phyloP scores from a whole-genome alignment of 108 stramenopile genomes.

The Skeletonema menzelii region DNA sequence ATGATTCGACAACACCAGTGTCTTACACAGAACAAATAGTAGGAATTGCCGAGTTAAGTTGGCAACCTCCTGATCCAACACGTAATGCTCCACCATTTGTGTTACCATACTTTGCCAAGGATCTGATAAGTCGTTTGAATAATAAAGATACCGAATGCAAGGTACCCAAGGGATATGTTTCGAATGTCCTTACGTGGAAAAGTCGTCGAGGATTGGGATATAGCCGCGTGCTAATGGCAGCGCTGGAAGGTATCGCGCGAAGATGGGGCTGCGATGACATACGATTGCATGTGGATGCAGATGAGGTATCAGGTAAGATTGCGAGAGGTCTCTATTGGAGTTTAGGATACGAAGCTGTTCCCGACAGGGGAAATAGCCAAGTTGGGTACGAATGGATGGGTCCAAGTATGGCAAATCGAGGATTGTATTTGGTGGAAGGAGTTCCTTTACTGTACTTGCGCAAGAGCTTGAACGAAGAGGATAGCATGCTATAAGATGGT shows the following conservation, averaged over 20 bases:
- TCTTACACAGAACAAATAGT: constrained; percentile 47
- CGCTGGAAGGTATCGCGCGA: constrained; percentile 64
- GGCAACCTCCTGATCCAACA: constrained; percentile 63
- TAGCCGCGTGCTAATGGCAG: constrained; percentile 60
- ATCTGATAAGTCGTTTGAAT: constrained; percentile 24
- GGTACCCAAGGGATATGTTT: constrained; percentile 51
- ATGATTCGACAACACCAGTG: background rate
- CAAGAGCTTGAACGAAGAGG: constrained; percentile 18
- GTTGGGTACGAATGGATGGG: constrained; percentile 51
- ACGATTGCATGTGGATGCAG: constrained; percentile 70
- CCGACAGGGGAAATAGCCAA: constrained; percentile 26
- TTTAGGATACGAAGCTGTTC: constrained; percentile 54
- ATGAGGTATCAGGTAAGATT: constrained; percentile 46
- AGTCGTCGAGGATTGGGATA: constrained; percentile 61
- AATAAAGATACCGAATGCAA: background rate
- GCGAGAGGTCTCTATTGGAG: constrained; percentile 55
- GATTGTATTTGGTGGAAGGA: constrained; percentile 60
- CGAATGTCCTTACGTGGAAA: constrained; percentile 61
- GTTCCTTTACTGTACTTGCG: constrained; percentile 51
- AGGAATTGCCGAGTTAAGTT: constrained; percentile 67
- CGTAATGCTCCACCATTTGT: constrained; percentile 66
- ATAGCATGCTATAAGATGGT: background rate
- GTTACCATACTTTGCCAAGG: constrained; percentile 49
- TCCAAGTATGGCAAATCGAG: constrained; percentile 37
- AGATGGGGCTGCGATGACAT: constrained; percentile 58